Percentiles rank a stretch among this genome's conserved stretches.
phyloP scores from a whole-genome alignment of 2,329 filamentous ascomycete genomes.

The Parafenestella ontariensis region DNA sequence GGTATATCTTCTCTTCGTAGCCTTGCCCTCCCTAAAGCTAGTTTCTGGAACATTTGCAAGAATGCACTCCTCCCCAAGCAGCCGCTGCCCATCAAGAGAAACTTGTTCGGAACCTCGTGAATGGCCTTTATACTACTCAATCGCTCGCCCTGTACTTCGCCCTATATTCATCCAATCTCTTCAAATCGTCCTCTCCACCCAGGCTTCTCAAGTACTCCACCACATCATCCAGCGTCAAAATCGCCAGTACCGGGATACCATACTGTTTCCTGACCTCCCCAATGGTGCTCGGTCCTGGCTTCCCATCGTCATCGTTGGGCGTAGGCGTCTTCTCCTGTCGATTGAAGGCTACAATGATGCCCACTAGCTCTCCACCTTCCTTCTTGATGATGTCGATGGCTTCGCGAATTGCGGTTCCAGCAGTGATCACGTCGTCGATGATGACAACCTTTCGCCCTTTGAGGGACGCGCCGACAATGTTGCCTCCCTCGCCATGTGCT shows the following conservation, averaged over 20 bases:
- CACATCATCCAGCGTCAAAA: conserved; percentile 85
- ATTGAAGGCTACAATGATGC: conserved; percentile 88
- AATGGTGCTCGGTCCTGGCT: conserved; percentile 79
- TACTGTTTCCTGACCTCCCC: conserved; percentile 85
- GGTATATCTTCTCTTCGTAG: not conserved
- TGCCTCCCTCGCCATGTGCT: conserved; percentile 92
- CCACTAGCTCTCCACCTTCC: conserved; percentile 83
- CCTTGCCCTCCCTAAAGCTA: not conserved
- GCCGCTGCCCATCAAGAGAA: not conserved
- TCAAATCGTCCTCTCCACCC: conserved; percentile 56
- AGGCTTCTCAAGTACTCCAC: conserved; percentile 54
- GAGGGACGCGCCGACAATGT: conserved; percentile 85
- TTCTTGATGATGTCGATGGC: conserved; percentile 87
- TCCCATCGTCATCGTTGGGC: conserved; percentile 66
- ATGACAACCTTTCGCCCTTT: conserved; percentile 87
- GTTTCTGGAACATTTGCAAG: not conserved
- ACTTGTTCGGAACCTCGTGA: not conserved
- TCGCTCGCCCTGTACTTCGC: conserved; percentile 51
- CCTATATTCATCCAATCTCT: conserved; percentile 49
- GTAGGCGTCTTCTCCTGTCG: conserved; percentile 81
- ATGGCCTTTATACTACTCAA: conserved; percentile 10
- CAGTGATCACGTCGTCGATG: conserved; percentile 96
- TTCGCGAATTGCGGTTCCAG: conserved; percentile 91
- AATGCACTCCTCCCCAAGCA: not conserved
- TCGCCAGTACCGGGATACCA: conserved; percentile 81